Evolutionary conservation across 1,284 basidiomycete genomes (phyloP), one percentile per base, ranked within the genome.

Genomic region (Malassezia vespertilionis): DNA sequence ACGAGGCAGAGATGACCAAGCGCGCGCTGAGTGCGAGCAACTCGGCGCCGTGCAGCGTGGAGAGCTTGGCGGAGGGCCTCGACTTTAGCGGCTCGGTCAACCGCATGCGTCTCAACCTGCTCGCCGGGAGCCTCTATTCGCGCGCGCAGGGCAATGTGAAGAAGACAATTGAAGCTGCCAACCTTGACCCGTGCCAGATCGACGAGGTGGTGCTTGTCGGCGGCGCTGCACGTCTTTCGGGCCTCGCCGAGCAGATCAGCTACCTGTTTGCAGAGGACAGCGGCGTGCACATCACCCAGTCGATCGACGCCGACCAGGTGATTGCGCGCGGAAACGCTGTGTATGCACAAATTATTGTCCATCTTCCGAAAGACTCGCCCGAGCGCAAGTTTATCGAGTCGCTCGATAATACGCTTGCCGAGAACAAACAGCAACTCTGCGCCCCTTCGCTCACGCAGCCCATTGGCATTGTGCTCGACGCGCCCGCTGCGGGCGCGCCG

Each of bases 31-130:
- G 82, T 40, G 91, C 91, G 0, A 84, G 83, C 30, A 79, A 83
- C 12, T 83, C 85, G 33, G 90, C 90, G 5, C 86, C 85, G 15
- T 90, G 88, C 74, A 76, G 75, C 33, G 85, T 97, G 58, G 90
- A 97, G 75, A 86, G 83, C 1, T 78, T 97, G 56, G 91, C 93
- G 71, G 90, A 93, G 56, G 91, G 93, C 9, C 71, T 86, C 44
- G 93, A 97, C 74, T 89, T 85, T 66, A 89, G 84, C 10, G 83
- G 83, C 8, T 80, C 82, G n/a, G 82, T 97, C 75, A 96, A 95
- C 74, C 80, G 88, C 36, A 79, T 91, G 73, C 80, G 91, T 27
- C 93, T 95, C 74, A 89, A 95, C 72, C 80, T 93, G 74, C 79
- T 95, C 57, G 80, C 82, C 2, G 75, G 79, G 8, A 61, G 79